Evolutionary conservation across 2,329 filamentous ascomycete species (phyloP), one percentile per base, ranked within the genome.

Genomic region (Diaporthe vaccinii): DNA sequence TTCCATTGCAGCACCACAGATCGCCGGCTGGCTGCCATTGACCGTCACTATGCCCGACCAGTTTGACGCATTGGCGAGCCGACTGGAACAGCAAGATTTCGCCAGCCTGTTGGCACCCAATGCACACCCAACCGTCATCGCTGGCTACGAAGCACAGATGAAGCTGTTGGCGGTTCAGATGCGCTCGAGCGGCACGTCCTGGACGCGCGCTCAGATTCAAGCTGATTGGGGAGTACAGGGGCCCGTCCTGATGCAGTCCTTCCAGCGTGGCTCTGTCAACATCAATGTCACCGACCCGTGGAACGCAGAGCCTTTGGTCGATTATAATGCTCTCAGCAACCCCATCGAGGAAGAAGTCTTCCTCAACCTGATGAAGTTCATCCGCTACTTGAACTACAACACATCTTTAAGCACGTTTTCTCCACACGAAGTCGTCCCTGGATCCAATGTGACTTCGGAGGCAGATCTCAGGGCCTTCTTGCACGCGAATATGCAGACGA

Each of bases 211-310:
- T 3, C 75, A 79, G 7, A 78, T 84, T 53, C 80, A 85, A 65
- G 81, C 83, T 22, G n/a, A 31, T 1, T 20, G 14, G 9, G 68
- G 68, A 3, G 9, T 34, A 17, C 10, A 71, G 53, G 68, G 68
- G 10, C 68, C 68, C 36, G 68, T 71, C 6, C 36, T 46, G 0
- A n/a, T 71, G 68, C 68, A 71, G 53, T 20, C 68, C 51, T 75
- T 84, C 61, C 83, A 83, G 44, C 83, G 84, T 7, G 84, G 84
- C 36, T 82, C 79, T 20, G 80, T 86, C 58, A 83, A 84, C 75
- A 80, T 87, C 80, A 76, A 83, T 77, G 78, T 86, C 74, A 61
- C 84, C 75, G 80, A 86, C 74, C 83, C 86, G 3, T 81, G 81
- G 70, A 75, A 78, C 17, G 78, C 77, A 6, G 80, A 83, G 67